Base-by-base conservation (phyloP, 2,329 filamentous ascomycete genomes). In the Endoconidiophora laricicola region DNA sequence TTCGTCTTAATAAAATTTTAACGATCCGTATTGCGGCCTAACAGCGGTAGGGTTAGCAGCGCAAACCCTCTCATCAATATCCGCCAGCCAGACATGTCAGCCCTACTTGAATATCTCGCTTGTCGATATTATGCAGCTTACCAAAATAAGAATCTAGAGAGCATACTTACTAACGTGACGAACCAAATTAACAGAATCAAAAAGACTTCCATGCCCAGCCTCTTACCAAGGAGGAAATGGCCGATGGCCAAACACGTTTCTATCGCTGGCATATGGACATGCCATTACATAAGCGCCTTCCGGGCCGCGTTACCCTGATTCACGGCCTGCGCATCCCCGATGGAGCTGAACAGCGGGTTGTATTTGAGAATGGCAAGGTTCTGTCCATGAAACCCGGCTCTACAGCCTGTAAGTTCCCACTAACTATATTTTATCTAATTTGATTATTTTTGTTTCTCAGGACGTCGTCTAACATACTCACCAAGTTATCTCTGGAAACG, bases 251-350 rank as follows among this genome's bases (percentile, higher is more conserved):
- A 16, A 53, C 51, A 24, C 51, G 51, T 16, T 53, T 53, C 23
- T 53, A 53, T 20, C 46, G 51, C 6, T 53, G 51, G 51, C 51
- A 53, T 22, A 49, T 53, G 46, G 51, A 53, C 16, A 53, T 53
- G 51, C 51, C 51, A 7, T 22, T 53, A 2, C 51, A 53, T 43
- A 46, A 47, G 16, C 51, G 46, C 14, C 44, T 53, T 16, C 51
- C 51, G 3, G 51, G 51, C 43, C 51, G 51, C 26, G 51, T 53
- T 18, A 53, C 51, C 18, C 23, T 53, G 16, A 53, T 53, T 23
- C 51, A 53, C 9, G 51, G 51, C 18, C 46, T 53, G 4, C 36
- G 49, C 16, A 53, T 53, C 16, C 51, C 51, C 10, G 42, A 53
- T 16, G 44, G 46, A 7, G 10, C 22, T 29, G 26, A 44, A n/a